phyloP scores from a whole-genome alignment of 179 eudicot species.

The Carnegiea gigantea region DNA sequence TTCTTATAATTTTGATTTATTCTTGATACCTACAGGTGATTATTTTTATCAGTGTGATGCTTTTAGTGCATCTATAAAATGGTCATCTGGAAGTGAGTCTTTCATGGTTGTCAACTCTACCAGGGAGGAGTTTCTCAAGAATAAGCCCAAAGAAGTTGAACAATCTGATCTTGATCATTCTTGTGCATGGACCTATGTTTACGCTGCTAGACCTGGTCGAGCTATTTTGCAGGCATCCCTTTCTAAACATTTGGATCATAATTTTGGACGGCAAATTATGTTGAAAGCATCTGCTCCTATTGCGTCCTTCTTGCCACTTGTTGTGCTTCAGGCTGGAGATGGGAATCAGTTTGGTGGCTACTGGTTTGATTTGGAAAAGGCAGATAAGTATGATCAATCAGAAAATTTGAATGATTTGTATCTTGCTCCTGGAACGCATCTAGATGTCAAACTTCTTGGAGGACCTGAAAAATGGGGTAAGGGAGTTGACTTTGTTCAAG shows the following conservation, averaged over 20 bases:
- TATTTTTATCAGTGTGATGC: constrained; percentile 77
- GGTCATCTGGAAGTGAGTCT: constrained; percentile 65
- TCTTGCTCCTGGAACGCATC: constrained; percentile 67
- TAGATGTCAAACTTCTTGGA: constrained; percentile 74
- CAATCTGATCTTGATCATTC: constrained; percentile 43
- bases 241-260: constrained; percentile 41
- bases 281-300: constrained; percentile 60
- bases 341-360: constrained; percentile 93
- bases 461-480: constrained; percentile 83
- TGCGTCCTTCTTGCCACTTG: constrained; percentile 71
- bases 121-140: constrained; percentile 33
- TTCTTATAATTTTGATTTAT: constrained; percentile 2
- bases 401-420: constrained; percentile 49
- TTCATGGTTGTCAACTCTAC: constrained; percentile 59
- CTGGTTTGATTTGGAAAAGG: constrained; percentile 60
- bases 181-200: constrained; percentile 61
- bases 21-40: constrained; percentile 47
- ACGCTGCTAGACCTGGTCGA: constrained; percentile 56
- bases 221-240: constrained; percentile 62
- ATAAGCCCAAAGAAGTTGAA: constrained; percentile 27
- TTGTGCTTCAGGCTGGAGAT: constrained; percentile 67
- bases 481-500: constrained; percentile 67
- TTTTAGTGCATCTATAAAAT: constrained; percentile 59
- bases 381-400: constrained; percentile 32
- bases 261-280: constrained; percentile 40